Evolutionary conservation across 2,329 filamentous ascomycete species (phyloP).

Genomic region (Microsporum canis): DNA sequence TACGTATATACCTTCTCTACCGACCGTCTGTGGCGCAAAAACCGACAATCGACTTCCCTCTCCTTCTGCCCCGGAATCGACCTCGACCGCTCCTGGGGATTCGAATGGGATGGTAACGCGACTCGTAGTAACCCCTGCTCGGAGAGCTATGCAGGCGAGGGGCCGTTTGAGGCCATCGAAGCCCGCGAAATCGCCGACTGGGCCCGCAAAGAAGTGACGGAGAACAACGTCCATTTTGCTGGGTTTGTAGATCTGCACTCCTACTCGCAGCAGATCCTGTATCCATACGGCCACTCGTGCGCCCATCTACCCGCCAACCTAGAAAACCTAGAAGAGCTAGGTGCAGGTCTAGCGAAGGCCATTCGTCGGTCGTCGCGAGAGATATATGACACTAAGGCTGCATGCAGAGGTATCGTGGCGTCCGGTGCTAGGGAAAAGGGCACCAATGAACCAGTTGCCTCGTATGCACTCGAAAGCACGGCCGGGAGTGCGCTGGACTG

Average conservation of each 20-base stretch:
- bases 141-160: conserved; percentile 74
- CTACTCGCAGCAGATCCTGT: conserved; percentile 89
- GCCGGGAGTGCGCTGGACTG: conserved; percentile 87
- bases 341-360: conserved; percentile 74
- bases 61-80: conserved; percentile 80
- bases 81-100: conserved; percentile 76
- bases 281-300: conserved; percentile 85
- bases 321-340: conserved; percentile 86
- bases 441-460: conserved; percentile 16
- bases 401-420: conserved; percentile 63
- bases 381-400: conserved; percentile 64
- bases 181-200: conserved; percentile 64
- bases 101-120: conserved; percentile 63
- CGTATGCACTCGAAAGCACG: conserved; percentile 52
- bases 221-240: conserved; percentile 64
- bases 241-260: conserved; percentile 84
- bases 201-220: conserved; percentile 65
- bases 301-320: conserved; percentile 64
- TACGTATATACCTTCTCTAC: conserved; percentile 88
- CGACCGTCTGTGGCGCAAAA: conserved; percentile 92
- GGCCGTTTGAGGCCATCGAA: conserved; percentile 74
- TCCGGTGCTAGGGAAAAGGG: conserved; percentile 13
- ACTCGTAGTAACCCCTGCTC: conserved; percentile 71
- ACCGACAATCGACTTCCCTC: conserved; percentile 69
- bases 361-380: conserved; percentile 72